phyloP scores from a whole-genome alignment of 2,329 filamentous ascomycete genomes.

The Talaromyces sp. region DNA sequence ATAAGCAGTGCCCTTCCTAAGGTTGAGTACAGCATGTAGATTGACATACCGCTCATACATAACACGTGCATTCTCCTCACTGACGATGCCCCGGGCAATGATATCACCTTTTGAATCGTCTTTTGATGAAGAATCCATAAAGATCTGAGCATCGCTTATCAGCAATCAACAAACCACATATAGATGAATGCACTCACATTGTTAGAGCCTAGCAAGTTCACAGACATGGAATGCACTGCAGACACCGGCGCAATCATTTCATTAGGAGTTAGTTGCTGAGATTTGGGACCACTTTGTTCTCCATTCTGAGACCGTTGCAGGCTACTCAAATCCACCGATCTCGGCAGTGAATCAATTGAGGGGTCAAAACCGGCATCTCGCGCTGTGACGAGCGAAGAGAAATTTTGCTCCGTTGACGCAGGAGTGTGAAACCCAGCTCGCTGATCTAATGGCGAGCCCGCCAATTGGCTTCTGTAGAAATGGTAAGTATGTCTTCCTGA shows the following conservation, averaged over 20 bases:
- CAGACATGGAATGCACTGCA: slow-evolving; percentile 33
- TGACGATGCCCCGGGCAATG: slow-evolving; percentile 28
- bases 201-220: slow-evolving; percentile 28
- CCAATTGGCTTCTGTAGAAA: not conserved
- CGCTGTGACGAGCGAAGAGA: slow-evolving; percentile 20
- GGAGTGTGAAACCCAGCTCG: slow-evolving; percentile 22
- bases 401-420: slow-evolving; percentile 24
- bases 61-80: slow-evolving; percentile 28
- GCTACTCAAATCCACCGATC: not conserved
- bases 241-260: slow-evolving; percentile 35
- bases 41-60: slow-evolving; percentile 31
- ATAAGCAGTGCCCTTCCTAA: not conserved
- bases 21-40: not conserved
- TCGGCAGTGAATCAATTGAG: not conserved
- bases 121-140: slow-evolving; percentile 27
- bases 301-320: slow-evolving; percentile 20
- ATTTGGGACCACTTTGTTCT: slow-evolving; percentile 26
- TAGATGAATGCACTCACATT: slow-evolving; percentile 18
- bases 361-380: not conserved
- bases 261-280: slow-evolving; percentile 31
- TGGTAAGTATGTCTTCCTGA: not conserved
- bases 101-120: slow-evolving; percentile 28
- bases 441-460: not conserved
- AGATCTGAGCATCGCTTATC: slow-evolving; percentile 20
- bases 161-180: not conserved